Percentiles rank a stretch among this genome's conserved stretches.
phyloP scores from a whole-genome alignment of 2,329 filamentous ascomycete species.

The Penicillium hordei region DNA sequence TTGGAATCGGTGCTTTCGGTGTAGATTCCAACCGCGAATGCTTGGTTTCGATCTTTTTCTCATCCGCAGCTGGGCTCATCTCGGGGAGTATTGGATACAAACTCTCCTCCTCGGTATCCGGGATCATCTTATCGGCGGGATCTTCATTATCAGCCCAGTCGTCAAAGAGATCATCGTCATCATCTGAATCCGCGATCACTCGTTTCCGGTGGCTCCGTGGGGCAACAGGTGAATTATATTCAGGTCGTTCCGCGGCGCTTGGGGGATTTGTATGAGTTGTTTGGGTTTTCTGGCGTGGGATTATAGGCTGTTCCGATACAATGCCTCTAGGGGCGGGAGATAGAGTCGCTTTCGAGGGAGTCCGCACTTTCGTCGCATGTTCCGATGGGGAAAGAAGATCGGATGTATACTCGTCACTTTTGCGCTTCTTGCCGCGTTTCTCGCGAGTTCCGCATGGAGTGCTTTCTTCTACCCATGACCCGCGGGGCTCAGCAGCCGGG shows the following conservation, averaged over 20 bases:
- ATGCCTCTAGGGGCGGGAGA: constrained; percentile 2
- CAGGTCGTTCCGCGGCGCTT: constrained; percentile 12
- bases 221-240: constrained; percentile 3
- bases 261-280: constrained; percentile 7
- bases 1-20: constrained; percentile 1
- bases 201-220: constrained; percentile 12
- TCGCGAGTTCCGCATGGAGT: constrained; percentile 38
- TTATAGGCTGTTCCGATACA: constrained; percentile 1
- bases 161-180: constrained; percentile 29
- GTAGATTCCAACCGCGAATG: neutral
- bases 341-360: constrained; percentile 18
- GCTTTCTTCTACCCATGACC: constrained; percentile 47
- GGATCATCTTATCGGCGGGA: constrained; percentile 18
- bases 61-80: constrained; percentile 15
- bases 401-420: constrained; percentile 49
- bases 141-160: constrained; percentile 25
- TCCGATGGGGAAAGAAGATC: constrained; percentile 39
- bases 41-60: neutral
- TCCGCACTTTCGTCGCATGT: constrained; percentile 25
- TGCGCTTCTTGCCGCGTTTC: constrained; percentile 49
- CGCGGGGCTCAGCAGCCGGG: constrained; percentile 43
- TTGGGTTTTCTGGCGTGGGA: constrained; percentile 8
- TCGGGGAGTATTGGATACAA: constrained; percentile 35
- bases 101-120: constrained; percentile 26
- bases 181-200: constrained; percentile 40